These are phyloP conservation scores for Luffa aegyptiaca DNA, from an alignment of 306 rosid genomes.

Conservation along the genomic window DNA sequence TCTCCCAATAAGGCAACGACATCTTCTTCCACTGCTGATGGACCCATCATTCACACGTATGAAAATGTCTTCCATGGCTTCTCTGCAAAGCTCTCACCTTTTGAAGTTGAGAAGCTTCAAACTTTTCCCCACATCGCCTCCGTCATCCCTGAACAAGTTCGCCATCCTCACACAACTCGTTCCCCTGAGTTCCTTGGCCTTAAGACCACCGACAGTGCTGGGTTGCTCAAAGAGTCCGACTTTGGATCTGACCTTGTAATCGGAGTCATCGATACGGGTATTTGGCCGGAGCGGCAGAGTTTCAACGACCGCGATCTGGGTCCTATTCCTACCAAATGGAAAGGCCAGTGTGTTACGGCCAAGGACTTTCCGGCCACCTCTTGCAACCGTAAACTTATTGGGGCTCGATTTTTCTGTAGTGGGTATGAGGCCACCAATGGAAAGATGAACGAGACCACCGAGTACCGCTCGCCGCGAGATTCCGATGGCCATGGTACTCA, in stretches of 20 bases:
- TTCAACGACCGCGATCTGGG: conserved; percentile 57
- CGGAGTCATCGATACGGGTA: conserved; percentile 82
- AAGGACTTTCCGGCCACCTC: conserved; percentile 35
- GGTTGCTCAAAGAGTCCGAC: conserved; percentile 69
- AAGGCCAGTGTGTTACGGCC: conserved; percentile 50
- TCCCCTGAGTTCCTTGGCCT: conserved; percentile 82
- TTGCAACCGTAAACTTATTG: conserved; percentile 73
- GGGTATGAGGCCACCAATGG: conserved; percentile 75
- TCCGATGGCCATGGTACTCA: conserved; percentile 91
- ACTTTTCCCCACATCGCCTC: conserved; percentile 37
- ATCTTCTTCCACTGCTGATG: background rate
- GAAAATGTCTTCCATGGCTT: conserved; percentile 70
- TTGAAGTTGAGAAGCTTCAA: conserved; percentile 30
- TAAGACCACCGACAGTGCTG: conserved; percentile 43
- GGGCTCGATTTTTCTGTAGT: conserved; percentile 51
- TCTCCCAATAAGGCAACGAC: background rate
- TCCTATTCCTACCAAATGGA: conserved; percentile 72
- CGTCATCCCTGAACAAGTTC: conserved; percentile 65
- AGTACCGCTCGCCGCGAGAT: conserved; percentile 64
- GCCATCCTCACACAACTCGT: conserved; percentile 67
- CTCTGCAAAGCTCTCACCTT: conserved; percentile 56
- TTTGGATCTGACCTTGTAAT: conserved; percentile 89
- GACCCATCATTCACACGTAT: conserved; percentile 46
- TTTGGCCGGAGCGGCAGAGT: conserved; percentile 76
- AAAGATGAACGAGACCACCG: conserved; percentile 62